phyloP scores from a whole-genome alignment of 2,329 filamentous ascomycete genomes.

The Nemania serpens region DNA sequence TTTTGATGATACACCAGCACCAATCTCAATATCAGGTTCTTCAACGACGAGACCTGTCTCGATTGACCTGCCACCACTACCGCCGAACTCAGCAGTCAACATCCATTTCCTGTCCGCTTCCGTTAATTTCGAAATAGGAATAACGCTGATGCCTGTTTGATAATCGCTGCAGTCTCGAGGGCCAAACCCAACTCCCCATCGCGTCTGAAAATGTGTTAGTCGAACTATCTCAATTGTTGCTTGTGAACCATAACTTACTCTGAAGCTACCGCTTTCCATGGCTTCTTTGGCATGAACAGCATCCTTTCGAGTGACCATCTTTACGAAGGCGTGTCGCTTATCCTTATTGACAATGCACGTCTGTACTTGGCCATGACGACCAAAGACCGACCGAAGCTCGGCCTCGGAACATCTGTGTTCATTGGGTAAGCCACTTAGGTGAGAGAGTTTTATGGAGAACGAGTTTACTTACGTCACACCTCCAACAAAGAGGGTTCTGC shows the following conservation, averaged over 20 bases:
- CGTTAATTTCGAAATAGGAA: constrained; percentile 89
- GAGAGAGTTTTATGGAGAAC: background rate
- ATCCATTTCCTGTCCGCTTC: constrained; percentile 98
- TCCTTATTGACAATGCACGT: constrained; percentile 98
- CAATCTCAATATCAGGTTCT: constrained; percentile 98
- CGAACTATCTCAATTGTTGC: constrained; percentile 12
- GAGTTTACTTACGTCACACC: constrained; percentile 76
- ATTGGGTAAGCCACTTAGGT: constrained; percentile 37
- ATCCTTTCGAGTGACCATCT: constrained; percentile 91
- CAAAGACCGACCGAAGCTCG: constrained; percentile 82
- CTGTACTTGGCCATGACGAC: constrained; percentile 83
- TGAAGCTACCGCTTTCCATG: constrained; percentile 81
- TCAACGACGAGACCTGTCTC: constrained; percentile 87
- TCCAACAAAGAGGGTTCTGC: constrained; percentile 93
- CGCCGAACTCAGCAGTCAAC: constrained; percentile 88
- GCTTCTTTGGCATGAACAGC: constrained; percentile 82
- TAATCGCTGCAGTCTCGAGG: constrained; percentile 98
- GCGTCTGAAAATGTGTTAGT: constrained; percentile 62
- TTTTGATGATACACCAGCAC: constrained; percentile 95
- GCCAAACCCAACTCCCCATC: constrained; percentile 97
- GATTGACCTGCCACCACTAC: constrained; percentile 82
- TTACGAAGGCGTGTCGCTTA: constrained; percentile 97
- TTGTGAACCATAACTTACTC: constrained; percentile 56
- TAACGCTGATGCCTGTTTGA: constrained; percentile 85
- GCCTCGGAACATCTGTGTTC: constrained; percentile 69